Conservation (phyloP, 2,329 filamentous ascomycete species). For the Colletotrichum limetticola region DNA sequence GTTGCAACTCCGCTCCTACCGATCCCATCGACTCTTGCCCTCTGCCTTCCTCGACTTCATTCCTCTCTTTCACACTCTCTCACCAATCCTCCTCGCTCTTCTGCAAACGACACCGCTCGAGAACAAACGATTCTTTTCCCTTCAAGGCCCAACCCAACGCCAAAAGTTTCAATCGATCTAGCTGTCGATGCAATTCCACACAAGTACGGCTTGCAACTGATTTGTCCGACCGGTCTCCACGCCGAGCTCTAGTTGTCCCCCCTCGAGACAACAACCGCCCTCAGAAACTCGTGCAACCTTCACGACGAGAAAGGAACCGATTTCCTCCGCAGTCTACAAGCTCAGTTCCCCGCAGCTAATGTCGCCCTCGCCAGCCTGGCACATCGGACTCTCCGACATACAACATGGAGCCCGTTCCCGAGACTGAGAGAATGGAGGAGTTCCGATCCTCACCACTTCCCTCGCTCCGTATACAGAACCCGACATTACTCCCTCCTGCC, state of each 20-base stretch:
- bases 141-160: background rate
- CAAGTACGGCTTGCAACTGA: background rate
- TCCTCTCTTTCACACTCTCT: background rate
- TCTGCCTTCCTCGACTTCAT: background rate
- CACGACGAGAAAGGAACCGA: background rate
- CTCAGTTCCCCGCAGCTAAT: conserved; percentile 10
- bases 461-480: conserved; percentile 59
- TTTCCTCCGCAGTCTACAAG: background rate
- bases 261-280: background rate
- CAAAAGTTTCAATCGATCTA: background rate
- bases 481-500: conserved; percentile 38
- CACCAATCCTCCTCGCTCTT: background rate
- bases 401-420: conserved; percentile 74
- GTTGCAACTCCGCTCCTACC: background rate
- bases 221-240: background rate
- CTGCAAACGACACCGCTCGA: background rate
- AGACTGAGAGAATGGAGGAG: conserved; percentile 75
- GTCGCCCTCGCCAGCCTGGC: conserved; percentile 30
- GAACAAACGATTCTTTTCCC: background rate
- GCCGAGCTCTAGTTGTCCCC: background rate
- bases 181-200: background rate
- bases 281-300: background rate
- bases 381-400: conserved; percentile 27
- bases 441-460: conserved; percentile 69
- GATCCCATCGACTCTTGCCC: background rate